A percentile compares a stretch with the other conserved stretches of the same genome.
phyloP scores from a whole-genome alignment of 1,284 basidiomycete species.

The Gymnopus androsaceus region DNA sequence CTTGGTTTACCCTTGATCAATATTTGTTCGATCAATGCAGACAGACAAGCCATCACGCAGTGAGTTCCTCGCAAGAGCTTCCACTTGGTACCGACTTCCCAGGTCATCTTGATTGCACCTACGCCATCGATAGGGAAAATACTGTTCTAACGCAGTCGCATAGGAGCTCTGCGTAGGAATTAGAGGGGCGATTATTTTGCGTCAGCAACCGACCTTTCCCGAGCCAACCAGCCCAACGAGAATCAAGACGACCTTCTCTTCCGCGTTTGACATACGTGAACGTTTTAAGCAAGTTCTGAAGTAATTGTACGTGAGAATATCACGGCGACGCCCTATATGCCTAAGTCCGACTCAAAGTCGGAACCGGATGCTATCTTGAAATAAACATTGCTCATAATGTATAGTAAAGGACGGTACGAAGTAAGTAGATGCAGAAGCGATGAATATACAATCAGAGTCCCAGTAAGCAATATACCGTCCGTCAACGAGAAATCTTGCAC shows the following conservation, averaged over 20 bases:
- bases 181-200: not conserved
- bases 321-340: too few relatives aligned
- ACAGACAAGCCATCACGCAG: slow-evolving; percentile 59
- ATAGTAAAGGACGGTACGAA: not conserved
- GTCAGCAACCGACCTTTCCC: slow-evolving; percentile 57
- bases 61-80: slow-evolving; percentile 50
- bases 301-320: too few relatives aligned
- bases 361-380: too few relatives aligned
- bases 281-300: too few relatives aligned
- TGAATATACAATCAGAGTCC: not conserved
- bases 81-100: slow-evolving; percentile 57
- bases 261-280: not conserved
- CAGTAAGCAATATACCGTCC: slow-evolving; percentile 1
- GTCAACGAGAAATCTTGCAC: not conserved
- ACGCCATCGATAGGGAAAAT: slow-evolving; percentile 54
- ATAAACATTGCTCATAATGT: too few relatives aligned
- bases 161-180: slow-evolving; percentile 59
- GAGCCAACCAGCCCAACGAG: slow-evolving; percentile 70
- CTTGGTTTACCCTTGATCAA: slow-evolving; percentile 54
- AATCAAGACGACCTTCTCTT: slow-evolving; percentile 57
- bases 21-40: slow-evolving; percentile 76
- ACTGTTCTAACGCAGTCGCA: slow-evolving; percentile 58
- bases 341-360: too few relatives aligned
- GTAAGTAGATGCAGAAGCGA: not conserved
- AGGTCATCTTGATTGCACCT: slow-evolving; percentile 75